phyloP scores from a whole-genome alignment of 1,139 yeast species.

The Protomyces macrosporus region DNA sequence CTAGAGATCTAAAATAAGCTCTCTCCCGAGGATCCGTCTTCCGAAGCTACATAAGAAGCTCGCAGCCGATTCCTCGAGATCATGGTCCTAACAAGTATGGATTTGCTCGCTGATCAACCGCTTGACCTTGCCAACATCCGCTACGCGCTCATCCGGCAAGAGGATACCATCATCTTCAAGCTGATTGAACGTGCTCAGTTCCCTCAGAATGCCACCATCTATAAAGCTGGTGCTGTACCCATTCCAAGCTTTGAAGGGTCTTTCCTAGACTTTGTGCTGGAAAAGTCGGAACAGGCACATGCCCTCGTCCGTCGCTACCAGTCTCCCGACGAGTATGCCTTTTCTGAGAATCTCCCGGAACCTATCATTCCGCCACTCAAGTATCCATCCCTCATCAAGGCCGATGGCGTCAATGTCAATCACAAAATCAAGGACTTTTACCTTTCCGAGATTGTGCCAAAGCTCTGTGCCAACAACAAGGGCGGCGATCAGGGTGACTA shows the following conservation, averaged over 20 bases:
- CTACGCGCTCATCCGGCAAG: constrained; percentile 82
- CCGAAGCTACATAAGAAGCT: background rate
- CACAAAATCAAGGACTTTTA: constrained; percentile 61
- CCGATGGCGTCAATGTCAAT: constrained; percentile 73
- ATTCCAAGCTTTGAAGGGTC: constrained; percentile 72
- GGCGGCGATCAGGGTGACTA: constrained; percentile 49
- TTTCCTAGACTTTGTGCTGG: constrained; percentile 78
- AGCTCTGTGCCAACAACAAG: constrained; percentile 51
- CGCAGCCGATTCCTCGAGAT: background rate
- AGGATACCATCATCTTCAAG: constrained; percentile 88
- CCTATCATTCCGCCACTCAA: constrained; percentile 73
- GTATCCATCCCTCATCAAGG: constrained; percentile 71
- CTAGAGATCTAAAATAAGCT: no score
- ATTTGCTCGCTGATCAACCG: constrained; percentile 61
- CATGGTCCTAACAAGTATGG: constrained; percentile 49
- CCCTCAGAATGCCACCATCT: constrained; percentile 68
- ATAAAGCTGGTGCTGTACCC: constrained; percentile 52
- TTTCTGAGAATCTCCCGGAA: constrained; percentile 57
- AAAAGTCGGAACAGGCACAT: constrained; percentile 71
- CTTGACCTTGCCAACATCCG: constrained; percentile 77
- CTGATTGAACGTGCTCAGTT: constrained; percentile 91
- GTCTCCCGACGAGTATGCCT: constrained; percentile 94
- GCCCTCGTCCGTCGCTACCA: constrained; percentile 79
- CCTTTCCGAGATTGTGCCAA: constrained; percentile 65
- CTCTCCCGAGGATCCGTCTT: no score